Evolutionary conservation across 2,329 filamentous ascomycete genomes (phyloP).

Genomic region (Arthroderma sp.): DNA sequence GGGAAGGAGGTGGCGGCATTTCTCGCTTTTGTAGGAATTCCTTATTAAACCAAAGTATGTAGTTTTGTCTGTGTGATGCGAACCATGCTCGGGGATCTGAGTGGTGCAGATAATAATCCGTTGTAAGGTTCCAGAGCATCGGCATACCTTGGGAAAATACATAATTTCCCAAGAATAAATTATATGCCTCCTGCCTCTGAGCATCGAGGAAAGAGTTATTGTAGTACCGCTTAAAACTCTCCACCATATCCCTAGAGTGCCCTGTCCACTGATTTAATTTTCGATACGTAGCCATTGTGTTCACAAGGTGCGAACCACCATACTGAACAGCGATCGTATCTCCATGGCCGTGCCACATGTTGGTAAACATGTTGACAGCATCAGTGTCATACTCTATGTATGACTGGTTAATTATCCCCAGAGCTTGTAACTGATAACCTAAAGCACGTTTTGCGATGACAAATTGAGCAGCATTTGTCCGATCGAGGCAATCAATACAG

Average conservation of each 20-base stretch:
- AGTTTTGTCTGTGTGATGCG: slow-evolving; percentile 51
- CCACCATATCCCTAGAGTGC: slow-evolving; percentile 95
- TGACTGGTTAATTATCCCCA: slow-evolving; percentile 71
- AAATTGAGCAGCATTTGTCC: slow-evolving; percentile 95
- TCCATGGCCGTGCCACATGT: slow-evolving; percentile 97
- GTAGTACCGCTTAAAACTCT: slow-evolving; percentile 97
- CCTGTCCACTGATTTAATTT: slow-evolving; percentile 99
- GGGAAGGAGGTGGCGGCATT: slow-evolving; percentile 38
- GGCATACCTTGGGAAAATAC: slow-evolving; percentile 76
- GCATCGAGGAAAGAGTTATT: slow-evolving; percentile 97
- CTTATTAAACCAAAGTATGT: slow-evolving; percentile 82
- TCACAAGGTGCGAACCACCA: slow-evolving; percentile 91
- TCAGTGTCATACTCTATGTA: slow-evolving; percentile 88
- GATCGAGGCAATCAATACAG: slow-evolving; percentile 93
- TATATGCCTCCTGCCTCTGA: slow-evolving; percentile 97
- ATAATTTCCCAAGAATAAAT: slow-evolving; percentile 93
- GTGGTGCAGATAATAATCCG: slow-evolving; percentile 94
- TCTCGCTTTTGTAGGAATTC: slow-evolving; percentile 53
- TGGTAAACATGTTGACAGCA: slow-evolving; percentile 87
- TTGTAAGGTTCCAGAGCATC: slow-evolving; percentile 91
- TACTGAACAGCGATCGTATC: slow-evolving; percentile 98
- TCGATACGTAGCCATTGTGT: slow-evolving; percentile 97
- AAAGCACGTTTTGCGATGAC: slow-evolving; percentile 92
- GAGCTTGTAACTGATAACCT: slow-evolving; percentile 78
- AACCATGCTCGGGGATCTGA: slow-evolving; percentile 66